A percentile compares a stretch with the other conserved stretches of the same genome.
Evolutionary conservation across 495 filamentous ascomycete genomes (phyloP).

Genomic region (Beverwykella pulmonaria): DNA sequence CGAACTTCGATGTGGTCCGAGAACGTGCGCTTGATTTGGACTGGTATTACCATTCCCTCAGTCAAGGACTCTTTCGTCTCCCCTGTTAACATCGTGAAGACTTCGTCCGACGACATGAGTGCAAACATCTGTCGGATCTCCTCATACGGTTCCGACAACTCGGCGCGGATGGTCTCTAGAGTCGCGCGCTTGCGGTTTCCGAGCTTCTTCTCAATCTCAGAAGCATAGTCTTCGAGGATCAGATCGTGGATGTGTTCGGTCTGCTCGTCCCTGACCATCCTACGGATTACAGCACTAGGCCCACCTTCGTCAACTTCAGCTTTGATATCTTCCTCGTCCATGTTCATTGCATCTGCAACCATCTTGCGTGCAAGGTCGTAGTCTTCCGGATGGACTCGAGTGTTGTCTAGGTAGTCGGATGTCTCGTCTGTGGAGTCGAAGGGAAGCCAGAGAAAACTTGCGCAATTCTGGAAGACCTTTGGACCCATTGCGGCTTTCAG

Average conservation of each 20-base stretch:
- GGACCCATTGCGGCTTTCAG: conserved; percentile 73
- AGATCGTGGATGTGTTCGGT: conserved; percentile 95
- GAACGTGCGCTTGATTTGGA: conserved; percentile 83
- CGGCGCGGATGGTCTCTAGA: conserved; percentile 91
- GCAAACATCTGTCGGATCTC: conserved; percentile 84
- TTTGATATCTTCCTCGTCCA: conserved; percentile 97
- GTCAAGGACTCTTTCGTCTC: conserved; percentile 82
- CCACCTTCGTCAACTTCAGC: conserved; percentile 88
- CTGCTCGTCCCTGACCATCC: conserved; percentile 85
- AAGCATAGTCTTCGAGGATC: conserved; percentile 93
- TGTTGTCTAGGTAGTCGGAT: conserved; percentile 92
- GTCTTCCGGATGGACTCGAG: conserved; percentile 94
- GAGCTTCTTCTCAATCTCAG: conserved; percentile 89
- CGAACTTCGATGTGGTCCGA: conserved; percentile 90
- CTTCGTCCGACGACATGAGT: conserved; percentile 70
- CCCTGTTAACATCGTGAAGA: conserved; percentile 96
- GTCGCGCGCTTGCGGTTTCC: conserved; percentile 94
- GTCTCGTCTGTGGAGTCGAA: conserved; percentile 77
- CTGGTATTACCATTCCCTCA: conserved; percentile 88
- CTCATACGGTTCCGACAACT: conserved; percentile 89
- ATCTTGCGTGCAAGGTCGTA: conserved; percentile 97
- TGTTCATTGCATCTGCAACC: conserved; percentile 92
- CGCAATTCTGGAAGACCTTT: conserved; percentile 92
- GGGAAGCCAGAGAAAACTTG: conserved; percentile 88
- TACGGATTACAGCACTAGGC: conserved; percentile 83